A percentile compares a stretch with the other conserved stretches of the same genome.
Evolutionary conservation across 2,329 filamentous ascomycete species (phyloP).

Genomic region (Clonostachys byssicola): DNA sequence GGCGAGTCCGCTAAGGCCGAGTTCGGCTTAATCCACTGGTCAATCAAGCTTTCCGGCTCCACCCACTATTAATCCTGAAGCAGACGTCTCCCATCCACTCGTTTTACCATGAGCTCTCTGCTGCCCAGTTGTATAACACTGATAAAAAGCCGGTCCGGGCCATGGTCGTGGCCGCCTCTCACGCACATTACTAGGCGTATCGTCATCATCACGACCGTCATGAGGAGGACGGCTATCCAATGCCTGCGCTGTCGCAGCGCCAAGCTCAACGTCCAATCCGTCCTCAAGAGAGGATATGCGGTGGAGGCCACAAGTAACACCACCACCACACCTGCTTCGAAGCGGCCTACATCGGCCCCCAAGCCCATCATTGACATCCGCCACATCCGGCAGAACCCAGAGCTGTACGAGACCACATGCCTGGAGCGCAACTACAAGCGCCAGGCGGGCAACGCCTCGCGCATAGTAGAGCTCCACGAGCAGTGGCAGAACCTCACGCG

Average conservation of each 20-base stretch:
- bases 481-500: conserved; percentile 57
- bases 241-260: conserved; percentile 3
- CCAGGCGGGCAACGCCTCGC: conserved; percentile 48
- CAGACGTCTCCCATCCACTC: too few relatives aligned
- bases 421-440: conserved; percentile 75
- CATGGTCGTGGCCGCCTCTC: too few relatives aligned
- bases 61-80: too few relatives aligned
- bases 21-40: too few relatives aligned
- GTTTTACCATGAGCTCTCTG: too few relatives aligned
- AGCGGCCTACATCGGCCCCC: conserved; percentile 67
- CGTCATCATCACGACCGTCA: background rate
- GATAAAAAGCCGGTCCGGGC: too few relatives aligned
- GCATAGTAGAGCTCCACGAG: conserved; percentile 51
- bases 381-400: conserved; percentile 82
- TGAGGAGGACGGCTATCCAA: conserved; percentile 1
- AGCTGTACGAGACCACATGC: conserved; percentile 79
- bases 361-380: conserved; percentile 80
- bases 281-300: background rate
- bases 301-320: conserved; percentile 5
- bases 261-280: background rate
- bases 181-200: too few relatives aligned
- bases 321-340: conserved; percentile 13
- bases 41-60: too few relatives aligned
- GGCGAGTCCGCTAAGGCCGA: too few relatives aligned
- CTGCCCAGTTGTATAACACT: too few relatives aligned